Evolutionary conservation across 2,329 filamentous ascomycete genomes (phyloP).

Genomic region (Colletotrichum noveboracense): DNA sequence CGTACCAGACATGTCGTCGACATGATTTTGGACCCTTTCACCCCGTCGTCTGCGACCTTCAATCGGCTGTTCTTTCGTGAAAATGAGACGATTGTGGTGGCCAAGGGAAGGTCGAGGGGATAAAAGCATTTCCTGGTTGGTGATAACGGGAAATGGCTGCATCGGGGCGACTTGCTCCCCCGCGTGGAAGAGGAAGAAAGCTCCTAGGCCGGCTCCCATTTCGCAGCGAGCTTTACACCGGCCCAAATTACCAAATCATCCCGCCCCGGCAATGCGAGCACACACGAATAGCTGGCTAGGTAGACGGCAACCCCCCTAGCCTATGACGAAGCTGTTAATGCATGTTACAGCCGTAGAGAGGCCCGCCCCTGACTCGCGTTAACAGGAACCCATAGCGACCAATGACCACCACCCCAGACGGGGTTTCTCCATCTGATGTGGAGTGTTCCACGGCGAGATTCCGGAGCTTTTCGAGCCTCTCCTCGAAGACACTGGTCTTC

Average conservation of each 20-base stretch:
- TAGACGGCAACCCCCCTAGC: not conserved
- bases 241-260: not conserved
- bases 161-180: not conserved
- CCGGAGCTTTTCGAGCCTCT: not conserved
- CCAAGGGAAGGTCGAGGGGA: not conserved
- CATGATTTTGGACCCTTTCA: constrained; percentile 2
- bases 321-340: constrained; percentile 17
- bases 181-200: not conserved
- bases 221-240: not conserved
- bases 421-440: not conserved
- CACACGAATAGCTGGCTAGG: not conserved
- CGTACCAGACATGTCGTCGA: constrained; percentile 14
- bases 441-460: not conserved
- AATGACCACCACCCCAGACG: not conserved
- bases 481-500: not conserved
- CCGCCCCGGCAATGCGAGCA: not conserved
- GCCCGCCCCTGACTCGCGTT: constrained; percentile 4
- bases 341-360: not conserved
- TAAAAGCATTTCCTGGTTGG: constrained; percentile 5
- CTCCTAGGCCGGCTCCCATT: not conserved
- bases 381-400: not conserved
- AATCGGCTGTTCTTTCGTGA: not conserved
- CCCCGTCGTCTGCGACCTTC: not conserved
- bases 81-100: not conserved
- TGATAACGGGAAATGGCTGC: not conserved